Base-by-base conservation (phyloP, 1,284 basidiomycete genomes). In the Coniferiporia weirii region DNA sequence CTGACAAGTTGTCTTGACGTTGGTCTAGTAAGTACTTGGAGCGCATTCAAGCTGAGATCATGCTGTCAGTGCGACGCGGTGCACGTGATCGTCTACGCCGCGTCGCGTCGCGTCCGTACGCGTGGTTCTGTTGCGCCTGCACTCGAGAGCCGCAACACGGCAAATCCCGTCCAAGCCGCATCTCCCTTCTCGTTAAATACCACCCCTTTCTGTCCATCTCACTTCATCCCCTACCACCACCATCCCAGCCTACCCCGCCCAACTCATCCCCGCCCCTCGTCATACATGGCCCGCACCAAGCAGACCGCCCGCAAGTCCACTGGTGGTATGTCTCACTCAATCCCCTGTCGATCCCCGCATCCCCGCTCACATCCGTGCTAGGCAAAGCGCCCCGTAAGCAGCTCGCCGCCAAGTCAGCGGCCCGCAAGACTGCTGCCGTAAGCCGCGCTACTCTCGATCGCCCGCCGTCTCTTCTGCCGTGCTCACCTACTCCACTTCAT, bases 371-470 rank as follows among this genome's bases (percentile, higher is more conserved):
- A 8, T 7, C 57, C 17, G 54, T 45, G 52, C 34, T 44, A 73
- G 73, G 76, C 66, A 77, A 79, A 72, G 82, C 80, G 46, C 83
- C 83, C 65, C 79, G 82, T 68, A 84, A 85, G 72, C 82, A 84
- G 71, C 77, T 84, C 64, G 81, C 82, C 64, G 80, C 81, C 68
- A 84, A 84, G 72, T 82, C 81, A 58, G 79, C 80, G 50, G 78
- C 82, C 36, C 72, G 72, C 52, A 76, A 75, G 68, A 73, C 79
- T 45, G 76, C 80, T 47, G 71, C 76, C 40, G 76, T 76, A 56
- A 62, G 74, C 71, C 6, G 19, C 15, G 19, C 6, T 45, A 3
- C 38, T 35, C 36, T 32, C 22, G 40, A 19, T 45, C 8, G n/a
- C 44, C 35, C 8, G n/a, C 44, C 35, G 17, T 35, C 51, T 17